Conservation (phyloP, 805 yeast species). For the Lipomyces kockii region DNA sequence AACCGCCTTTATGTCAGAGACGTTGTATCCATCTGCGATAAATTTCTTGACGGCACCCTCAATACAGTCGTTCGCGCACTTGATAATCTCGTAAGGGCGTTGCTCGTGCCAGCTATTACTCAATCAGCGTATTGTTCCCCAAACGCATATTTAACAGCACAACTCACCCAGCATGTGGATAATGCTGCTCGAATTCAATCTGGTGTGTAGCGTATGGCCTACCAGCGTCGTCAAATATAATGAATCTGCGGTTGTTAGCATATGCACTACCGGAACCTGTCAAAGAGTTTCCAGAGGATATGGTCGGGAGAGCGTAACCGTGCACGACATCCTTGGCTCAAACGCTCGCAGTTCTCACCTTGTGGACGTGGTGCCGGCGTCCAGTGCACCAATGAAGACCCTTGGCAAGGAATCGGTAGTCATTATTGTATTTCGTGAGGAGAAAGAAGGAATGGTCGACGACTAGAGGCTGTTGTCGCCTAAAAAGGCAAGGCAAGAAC, state of each 20-base stretch:
- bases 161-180: slow-evolving; percentile 47
- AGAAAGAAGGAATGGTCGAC: not conserved
- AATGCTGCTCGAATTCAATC: slow-evolving; percentile 70
- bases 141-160: not conserved
- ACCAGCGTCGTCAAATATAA: slow-evolving; percentile 74
- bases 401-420: slow-evolving; percentile 1
- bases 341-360: slow-evolving; percentile 11
- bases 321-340: not conserved
- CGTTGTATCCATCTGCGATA: slow-evolving; percentile 41
- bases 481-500: not conserved
- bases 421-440: not conserved
- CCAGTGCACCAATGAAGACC: slow-evolving; percentile 35
- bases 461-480: not conserved
- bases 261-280: not conserved
- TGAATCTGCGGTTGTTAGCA: slow-evolving; percentile 65
- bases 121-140: not conserved
- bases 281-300: not conserved
- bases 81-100: slow-evolving; percentile 80
- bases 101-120: slow-evolving; percentile 81
- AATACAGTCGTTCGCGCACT: slow-evolving; percentile 79
- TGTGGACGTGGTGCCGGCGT: slow-evolving; percentile 37
- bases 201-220: slow-evolving; percentile 85
- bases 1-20: slow-evolving; percentile 63
- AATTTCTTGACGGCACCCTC: slow-evolving; percentile 45
- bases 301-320: not conserved